Percentiles rank a stretch among this genome's conserved stretches.
Conservation (phyloP, 148 eudicot species). For the Polygonum aviculare region DNA sequence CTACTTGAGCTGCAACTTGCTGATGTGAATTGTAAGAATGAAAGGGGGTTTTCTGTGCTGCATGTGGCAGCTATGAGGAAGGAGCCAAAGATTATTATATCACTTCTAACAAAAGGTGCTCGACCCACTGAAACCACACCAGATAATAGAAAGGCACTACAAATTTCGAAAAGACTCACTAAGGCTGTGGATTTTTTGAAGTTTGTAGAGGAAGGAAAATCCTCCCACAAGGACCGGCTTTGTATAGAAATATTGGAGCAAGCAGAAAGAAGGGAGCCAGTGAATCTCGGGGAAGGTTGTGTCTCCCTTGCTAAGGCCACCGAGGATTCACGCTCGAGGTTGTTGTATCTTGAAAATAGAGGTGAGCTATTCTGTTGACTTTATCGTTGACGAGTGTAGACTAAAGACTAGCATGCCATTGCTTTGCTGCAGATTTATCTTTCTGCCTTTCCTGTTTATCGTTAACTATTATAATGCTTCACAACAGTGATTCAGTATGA, state of each 20-base stretch:
- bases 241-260: conserved; percentile 90
- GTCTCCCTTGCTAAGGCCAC: conserved; percentile 71
- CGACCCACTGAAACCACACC: conserved; percentile 56
- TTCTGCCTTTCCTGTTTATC: background rate
- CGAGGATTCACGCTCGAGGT: conserved; percentile 62
- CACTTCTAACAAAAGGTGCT: conserved; percentile 89
- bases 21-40: conserved; percentile 55
- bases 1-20: conserved; percentile 79
- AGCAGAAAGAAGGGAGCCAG: conserved; percentile 75
- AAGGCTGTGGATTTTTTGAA: conserved; percentile 41
- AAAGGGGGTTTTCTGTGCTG: conserved; percentile 63
- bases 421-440: background rate
- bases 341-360: conserved; percentile 88
- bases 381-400: background rate
- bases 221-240: conserved; percentile 62
- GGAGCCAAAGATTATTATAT: conserved; percentile 84
- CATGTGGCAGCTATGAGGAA: conserved; percentile 89
- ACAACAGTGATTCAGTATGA: background rate
- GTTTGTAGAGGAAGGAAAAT: conserved; percentile 53
- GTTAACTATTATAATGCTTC: background rate
- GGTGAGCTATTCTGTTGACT: conserved; percentile 29
- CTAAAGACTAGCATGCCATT: background rate
- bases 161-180: conserved; percentile 72
- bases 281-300: conserved; percentile 67
- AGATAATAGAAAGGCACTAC: conserved; percentile 81